phyloP scores from a whole-genome alignment of 768 basidiomycete species.

The Coprinopsis cinerea region DNA sequence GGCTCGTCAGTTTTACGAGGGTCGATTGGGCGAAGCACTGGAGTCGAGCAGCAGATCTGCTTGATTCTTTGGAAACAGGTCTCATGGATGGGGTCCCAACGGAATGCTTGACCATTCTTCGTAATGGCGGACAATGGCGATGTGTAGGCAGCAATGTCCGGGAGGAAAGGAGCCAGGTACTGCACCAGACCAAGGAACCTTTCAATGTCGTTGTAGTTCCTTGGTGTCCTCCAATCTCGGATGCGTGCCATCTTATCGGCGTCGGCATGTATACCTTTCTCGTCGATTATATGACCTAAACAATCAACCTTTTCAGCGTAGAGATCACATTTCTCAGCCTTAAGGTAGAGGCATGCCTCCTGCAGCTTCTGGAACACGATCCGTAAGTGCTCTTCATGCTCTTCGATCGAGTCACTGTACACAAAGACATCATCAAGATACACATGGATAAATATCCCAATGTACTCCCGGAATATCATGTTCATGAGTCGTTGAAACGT shows the following conservation, averaged over 20 bases:
- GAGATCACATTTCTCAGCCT: constrained; percentile 27
- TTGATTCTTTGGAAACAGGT: too few species aligned
- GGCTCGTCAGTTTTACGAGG: too few species aligned
- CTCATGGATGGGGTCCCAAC: too few species aligned
- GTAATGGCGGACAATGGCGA: too few species aligned
- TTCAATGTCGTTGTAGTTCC: constrained; percentile 29
- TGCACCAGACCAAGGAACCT: constrained; percentile 31
- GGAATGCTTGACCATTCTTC: too few species aligned
- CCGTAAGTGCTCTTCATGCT: constrained; percentile 29
- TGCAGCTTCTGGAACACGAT: constrained; percentile 25
- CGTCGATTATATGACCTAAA: constrained; percentile 35
- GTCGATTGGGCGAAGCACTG: too few species aligned
- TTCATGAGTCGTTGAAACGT: constrained; percentile 44
- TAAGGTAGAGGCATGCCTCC: constrained; percentile 25
- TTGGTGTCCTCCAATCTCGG: constrained; percentile 27
- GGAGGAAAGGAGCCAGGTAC: too few species aligned
- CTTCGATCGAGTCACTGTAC: constrained; percentile 28
- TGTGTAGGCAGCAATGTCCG: too few species aligned
- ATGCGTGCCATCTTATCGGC: constrained; percentile 29
- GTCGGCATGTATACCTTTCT: constrained; percentile 31
- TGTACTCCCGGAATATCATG: constrained; percentile 25
- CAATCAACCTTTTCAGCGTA: constrained; percentile 26
- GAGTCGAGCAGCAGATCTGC: too few species aligned
- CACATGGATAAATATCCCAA: constrained; percentile 33
- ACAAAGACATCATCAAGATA: constrained; percentile 43